phyloP scores from a whole-genome alignment of 1,139 yeast species.

The Kodamaea suecica region DNA sequence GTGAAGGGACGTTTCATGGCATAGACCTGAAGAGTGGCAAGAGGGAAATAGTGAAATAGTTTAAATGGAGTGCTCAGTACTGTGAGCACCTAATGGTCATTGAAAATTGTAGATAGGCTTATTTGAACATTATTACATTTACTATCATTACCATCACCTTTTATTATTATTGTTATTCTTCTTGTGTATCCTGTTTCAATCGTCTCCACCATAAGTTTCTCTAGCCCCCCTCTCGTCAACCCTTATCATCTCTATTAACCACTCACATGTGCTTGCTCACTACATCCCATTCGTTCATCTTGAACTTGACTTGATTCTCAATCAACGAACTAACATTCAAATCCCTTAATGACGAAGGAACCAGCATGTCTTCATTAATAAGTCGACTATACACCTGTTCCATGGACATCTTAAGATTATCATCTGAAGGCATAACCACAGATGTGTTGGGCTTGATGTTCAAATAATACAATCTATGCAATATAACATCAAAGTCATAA shows the following conservation, averaged over 20 bases:
- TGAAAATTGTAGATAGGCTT: no score
- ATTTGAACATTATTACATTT: no score
- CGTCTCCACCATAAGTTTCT: no score
- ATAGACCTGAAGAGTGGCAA: no score
- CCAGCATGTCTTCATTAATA: slow-evolving; percentile 8
- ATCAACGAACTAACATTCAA: slow-evolving; percentile 24
- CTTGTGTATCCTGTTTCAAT: no score
- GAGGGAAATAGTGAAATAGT: no score
- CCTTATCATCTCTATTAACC: not conserved
- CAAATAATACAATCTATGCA: slow-evolving; percentile 16
- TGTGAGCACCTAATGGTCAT: no score
- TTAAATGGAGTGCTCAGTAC: no score
- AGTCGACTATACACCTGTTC: slow-evolving; percentile 14
- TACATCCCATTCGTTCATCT: slow-evolving; percentile 43
- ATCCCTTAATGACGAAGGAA: slow-evolving; percentile 20
- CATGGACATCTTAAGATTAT: slow-evolving; percentile 14
- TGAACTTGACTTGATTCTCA: slow-evolving; percentile 28
- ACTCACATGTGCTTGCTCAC: slow-evolving; percentile 26
- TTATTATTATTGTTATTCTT: no score
- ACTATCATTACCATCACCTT: no score
- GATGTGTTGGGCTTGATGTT: slow-evolving; percentile 3
- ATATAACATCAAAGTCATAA: slow-evolving; percentile 24
- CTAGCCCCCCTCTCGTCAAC: no score
- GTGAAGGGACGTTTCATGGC: no score
- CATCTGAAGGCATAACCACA: slow-evolving; percentile 8